These are phyloP conservation scores for Rickenella mellea DNA, from an alignment of 768 basidiomycete genomes.

Conservation along the genomic window DNA sequence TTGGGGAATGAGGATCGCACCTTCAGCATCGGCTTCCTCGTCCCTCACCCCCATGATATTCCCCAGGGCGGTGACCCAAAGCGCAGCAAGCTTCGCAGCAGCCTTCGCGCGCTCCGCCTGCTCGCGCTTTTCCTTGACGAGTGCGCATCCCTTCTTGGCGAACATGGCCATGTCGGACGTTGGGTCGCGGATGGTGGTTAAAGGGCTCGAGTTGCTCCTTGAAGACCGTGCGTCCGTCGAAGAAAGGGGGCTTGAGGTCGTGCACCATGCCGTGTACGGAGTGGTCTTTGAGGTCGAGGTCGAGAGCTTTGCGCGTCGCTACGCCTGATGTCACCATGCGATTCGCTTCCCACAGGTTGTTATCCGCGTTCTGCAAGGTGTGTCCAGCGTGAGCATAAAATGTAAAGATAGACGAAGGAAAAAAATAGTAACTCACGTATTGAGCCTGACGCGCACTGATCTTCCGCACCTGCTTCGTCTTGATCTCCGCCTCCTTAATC, in stretches of 20 bases:
- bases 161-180: conserved; percentile 95
- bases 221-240: conserved; percentile 92
- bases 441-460: conserved; percentile 93
- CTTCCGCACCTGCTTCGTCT: conserved; percentile 74
- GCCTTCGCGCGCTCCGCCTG: conserved; percentile 95
- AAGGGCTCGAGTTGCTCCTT: conserved; percentile 96
- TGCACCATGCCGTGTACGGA: conserved; percentile 97
- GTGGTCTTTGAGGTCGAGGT: conserved; percentile 94
- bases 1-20: conserved; percentile 36
- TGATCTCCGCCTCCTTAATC: conserved; percentile 65
- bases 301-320: conserved; percentile 75
- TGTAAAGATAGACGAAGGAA: conserved; percentile 12
- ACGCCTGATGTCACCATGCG: conserved; percentile 96
- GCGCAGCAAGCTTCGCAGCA: conserved; percentile 85
- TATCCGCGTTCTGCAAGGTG: conserved; percentile 82
- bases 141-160: conserved; percentile 89
- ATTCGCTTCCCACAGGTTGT: conserved; percentile 97
- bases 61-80: conserved; percentile 90
- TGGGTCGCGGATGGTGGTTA: conserved; percentile 87
- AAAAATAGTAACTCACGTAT: conserved; percentile 51
- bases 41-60: conserved; percentile 98
- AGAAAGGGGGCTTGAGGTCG: conserved; percentile 93
- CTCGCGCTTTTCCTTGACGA: conserved; percentile 94
- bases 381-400: too few relatives aligned
- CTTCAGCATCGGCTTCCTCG: conserved; percentile 86